These are phyloP conservation scores for Calonectria naviculata DNA, from an alignment of 2,329 filamentous ascomycete species.

Conservation along the genomic window DNA sequence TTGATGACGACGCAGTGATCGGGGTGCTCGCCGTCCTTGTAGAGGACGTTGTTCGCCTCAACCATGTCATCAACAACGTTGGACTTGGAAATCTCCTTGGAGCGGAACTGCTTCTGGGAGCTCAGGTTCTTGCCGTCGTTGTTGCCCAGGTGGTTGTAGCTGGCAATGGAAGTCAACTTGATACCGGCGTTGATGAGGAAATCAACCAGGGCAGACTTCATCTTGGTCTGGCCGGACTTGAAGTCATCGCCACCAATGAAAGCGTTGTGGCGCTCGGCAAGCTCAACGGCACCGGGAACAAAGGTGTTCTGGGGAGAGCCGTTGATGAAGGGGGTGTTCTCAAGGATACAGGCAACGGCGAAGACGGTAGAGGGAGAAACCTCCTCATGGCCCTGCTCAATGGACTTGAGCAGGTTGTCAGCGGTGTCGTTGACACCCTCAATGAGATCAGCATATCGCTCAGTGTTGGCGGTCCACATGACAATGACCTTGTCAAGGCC, in stretches of 20 bases:
- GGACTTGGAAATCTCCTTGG: slow-evolving; percentile 99
- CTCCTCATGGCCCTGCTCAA: slow-evolving; percentile 88
- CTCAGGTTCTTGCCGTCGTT: slow-evolving; percentile 99
- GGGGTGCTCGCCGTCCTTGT: slow-evolving; percentile 92
- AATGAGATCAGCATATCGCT: slow-evolving; percentile 91
- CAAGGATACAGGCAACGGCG: slow-evolving; percentile 92
- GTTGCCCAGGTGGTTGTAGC: slow-evolving; percentile 99
- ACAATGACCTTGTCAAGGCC: slow-evolving; percentile 94
- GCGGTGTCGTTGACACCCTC: slow-evolving; percentile 95
- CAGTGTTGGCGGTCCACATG: slow-evolving; percentile 99
- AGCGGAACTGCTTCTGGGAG: slow-evolving; percentile 98
- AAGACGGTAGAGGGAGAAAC: slow-evolving; percentile 97
- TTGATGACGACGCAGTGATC: slow-evolving; percentile 99
- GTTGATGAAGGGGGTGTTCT: slow-evolving; percentile 95
- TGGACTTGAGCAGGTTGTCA: slow-evolving; percentile 89
- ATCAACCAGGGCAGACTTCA: slow-evolving; percentile 99
- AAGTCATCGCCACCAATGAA: slow-evolving; percentile 99
- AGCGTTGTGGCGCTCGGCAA: slow-evolving; percentile 86
- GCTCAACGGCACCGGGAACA: slow-evolving; percentile 89
- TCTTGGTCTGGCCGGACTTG: slow-evolving; percentile 99
- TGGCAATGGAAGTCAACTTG: slow-evolving; percentile 97
- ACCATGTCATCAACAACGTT: slow-evolving; percentile 99
- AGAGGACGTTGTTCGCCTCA: slow-evolving; percentile 90
- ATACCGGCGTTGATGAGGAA: slow-evolving; percentile 99
- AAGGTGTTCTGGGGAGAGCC: slow-evolving; percentile 99